These are phyloP conservation scores for Triticum turgidum DNA, from an alignment of 176 grass and related monocot species.

Conservation along the genomic window DNA sequence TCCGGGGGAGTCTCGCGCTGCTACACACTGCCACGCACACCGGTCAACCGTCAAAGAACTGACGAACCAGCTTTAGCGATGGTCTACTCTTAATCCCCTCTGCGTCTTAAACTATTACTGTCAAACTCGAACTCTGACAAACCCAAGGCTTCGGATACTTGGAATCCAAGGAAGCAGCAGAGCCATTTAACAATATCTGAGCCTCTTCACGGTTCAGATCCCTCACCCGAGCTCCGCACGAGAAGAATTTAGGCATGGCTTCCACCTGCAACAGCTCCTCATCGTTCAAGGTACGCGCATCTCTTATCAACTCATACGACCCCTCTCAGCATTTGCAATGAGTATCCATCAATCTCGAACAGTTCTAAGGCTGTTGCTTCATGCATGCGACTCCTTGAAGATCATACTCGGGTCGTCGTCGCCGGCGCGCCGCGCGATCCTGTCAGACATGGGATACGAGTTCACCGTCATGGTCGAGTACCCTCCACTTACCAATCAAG, in stretches of 20 bases:
- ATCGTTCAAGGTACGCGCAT: not conserved
- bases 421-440: constrained; percentile 61
- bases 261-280: not conserved
- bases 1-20: not conserved
- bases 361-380: not conserved
- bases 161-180: constrained; percentile 19
- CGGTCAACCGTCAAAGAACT: not conserved
- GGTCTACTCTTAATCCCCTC: not conserved
- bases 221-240: not conserved
- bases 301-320: not conserved
- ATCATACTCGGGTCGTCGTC: constrained; percentile 75
- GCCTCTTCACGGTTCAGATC: not conserved
- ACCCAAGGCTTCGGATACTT: not conserved
- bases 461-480: constrained; percentile 59
- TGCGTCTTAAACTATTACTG: not conserved
- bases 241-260: not conserved
- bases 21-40: not conserved
- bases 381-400: constrained; percentile 17
- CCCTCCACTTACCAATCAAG: not conserved
- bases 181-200: not conserved
- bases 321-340: not conserved
- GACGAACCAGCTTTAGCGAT: not conserved
- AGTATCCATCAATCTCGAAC: not conserved
- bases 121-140: not conserved
- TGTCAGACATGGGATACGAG: constrained; percentile 73